Evolutionary conservation across 768 basidiomycete genomes (phyloP), one percentile per base, ranked within the genome.

Genomic region (Leccinum pellstonianum): DNA sequence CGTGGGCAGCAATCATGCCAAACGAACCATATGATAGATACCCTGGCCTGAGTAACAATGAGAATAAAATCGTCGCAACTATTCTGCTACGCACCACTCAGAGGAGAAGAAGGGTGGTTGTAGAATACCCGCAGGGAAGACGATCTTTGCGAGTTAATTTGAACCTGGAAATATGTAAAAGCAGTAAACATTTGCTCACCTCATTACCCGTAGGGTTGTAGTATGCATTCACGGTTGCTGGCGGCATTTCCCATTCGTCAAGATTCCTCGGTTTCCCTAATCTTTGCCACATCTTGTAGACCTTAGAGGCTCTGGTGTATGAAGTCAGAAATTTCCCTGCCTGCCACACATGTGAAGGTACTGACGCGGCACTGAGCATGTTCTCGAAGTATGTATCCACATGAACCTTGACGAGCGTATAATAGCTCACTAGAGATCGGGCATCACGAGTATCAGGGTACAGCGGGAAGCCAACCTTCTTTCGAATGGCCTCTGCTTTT

Each of bases 121-220:
- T 17, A 98, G 76, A 67, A 98, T 95, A 25, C 97, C 97, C 21
- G 97, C 96, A 9, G 97, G 95, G 78, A 99, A 98, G 21, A 94
- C 92, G 54, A 95, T 94, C 88, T 92, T 59, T 49, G 14, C 27
- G n/a, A 52, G 5, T 29, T 48, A 55, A 33, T 57, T 6, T 1
- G 14, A 55, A 52, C 37, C 12, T n/a, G 15, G n/a, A 14, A 11
- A 51, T 41, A 2, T 3, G 35, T 23, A 29, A 11, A 7, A 23
- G 5, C 6, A 12, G 41, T 14, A 25, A 11, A 14, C 21, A 58
- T 35, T 10, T 21, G 54, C 75, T 41, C 60, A 91, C 91, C 80
- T 96, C 94, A 63, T 94, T 95, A 2, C 88, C 86, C 10, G 91
- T 88, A 33, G 93, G 88, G 62, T 87, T 88, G 76, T 86, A 93